Base-by-base conservation (phyloP, 768 basidiomycete genomes). In the Rubroboletus pulcherrimus region DNA sequence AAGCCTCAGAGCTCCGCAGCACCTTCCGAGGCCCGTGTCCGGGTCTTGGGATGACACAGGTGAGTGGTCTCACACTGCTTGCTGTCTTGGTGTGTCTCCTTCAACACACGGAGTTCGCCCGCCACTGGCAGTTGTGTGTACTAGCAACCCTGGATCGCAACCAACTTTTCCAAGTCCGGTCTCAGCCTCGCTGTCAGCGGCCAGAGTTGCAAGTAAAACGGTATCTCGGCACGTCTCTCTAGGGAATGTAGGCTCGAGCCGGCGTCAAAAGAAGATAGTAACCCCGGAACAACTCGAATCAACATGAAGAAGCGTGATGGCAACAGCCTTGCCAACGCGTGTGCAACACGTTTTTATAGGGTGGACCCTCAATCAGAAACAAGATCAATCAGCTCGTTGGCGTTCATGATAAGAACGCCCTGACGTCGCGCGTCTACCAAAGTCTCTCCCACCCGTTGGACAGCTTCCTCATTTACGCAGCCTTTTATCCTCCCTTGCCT, bases 281-380 rank as follows among this genome's bases (percentile, higher is more conserved):
- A 60, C 53, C 48, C 54, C 59, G 49, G 64, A 68, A 58, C 63
- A 59, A 58, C 46, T 70, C 54, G 52, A 51, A 41, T 54, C 51
- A 57, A 49, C 52, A 41, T 45, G 46, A 33, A 19, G 30, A 10
- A 46, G 31, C 44, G 33, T 47, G 39, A 64, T 51, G 53, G 67
- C 51, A 69, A 70, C 69, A 70, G 69, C 71, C 71, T 65, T 58
- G 56, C 40, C 60, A 58, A 53, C 69, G 67, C 69, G 65, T 71
- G 69, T 60, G 54, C 45, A 63, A 71, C 69, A 71, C 69, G 69
- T 73, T 70, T 68, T 69, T 63, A 12, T 70, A 67, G 65, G 66
- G 67, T 68, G 69, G 69, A 73, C 69, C 71, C 71, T 51, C 69
- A 69, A 67, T 59, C 50, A 56, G 70, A 51, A 71, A 71, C 61